These are phyloP conservation scores for Pseudognaphalium luteoalbum DNA, from an alignment of 129 eudicot species.

Conservation along the genomic window DNA sequence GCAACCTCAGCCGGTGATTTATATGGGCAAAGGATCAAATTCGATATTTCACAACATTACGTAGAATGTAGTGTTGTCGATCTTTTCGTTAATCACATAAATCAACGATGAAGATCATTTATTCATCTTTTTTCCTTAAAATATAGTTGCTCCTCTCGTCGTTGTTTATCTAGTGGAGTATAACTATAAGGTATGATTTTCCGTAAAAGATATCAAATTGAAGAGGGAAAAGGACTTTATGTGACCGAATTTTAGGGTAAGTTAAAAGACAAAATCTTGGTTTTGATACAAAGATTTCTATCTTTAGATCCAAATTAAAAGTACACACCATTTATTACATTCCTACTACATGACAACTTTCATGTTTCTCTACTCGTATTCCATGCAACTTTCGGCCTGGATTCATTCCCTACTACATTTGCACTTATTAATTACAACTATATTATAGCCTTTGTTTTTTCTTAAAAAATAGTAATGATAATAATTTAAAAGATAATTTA, in stretches of 20 bases:
- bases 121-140: too few relatives aligned
- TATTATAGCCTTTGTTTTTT: background rate
- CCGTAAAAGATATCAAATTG: background rate
- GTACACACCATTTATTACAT: background rate
- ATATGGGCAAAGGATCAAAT: too few relatives aligned
- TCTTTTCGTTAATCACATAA: too few relatives aligned
- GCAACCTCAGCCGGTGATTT: too few relatives aligned
- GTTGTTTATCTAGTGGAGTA: too few relatives aligned
- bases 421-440: background rate
- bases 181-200: background rate
- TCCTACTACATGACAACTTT: background rate
- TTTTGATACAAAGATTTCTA: background rate
- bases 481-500: too few relatives aligned
- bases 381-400: conserved; percentile 7
- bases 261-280: background rate
- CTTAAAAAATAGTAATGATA: too few relatives aligned
- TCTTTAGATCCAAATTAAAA: background rate
- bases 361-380: conserved; percentile 1
- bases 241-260: background rate
- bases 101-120: too few relatives aligned
- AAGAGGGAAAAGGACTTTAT: background rate
- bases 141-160: too few relatives aligned
- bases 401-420: background rate
- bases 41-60: too few relatives aligned
- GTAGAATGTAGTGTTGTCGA: too few relatives aligned